Base-by-base conservation (phyloP, 2,329 filamentous ascomycete species). In the Ophiocordyceps camponoti-rufipedis region DNA sequence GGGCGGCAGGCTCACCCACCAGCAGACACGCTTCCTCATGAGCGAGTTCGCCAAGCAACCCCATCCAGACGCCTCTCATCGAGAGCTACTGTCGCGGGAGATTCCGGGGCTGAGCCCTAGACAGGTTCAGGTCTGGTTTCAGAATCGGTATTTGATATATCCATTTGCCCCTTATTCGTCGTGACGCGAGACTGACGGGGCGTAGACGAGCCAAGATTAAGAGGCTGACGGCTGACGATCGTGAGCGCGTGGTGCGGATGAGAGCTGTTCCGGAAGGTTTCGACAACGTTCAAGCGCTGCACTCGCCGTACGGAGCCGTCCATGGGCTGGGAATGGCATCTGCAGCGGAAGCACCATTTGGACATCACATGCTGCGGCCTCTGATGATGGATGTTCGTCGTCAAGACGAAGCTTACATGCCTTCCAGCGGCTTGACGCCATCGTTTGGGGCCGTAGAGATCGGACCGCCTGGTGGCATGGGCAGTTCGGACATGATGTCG, bases 61-160 rank as follows among this genome's bases (percentile, higher is more conserved):
- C 23, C 88, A 95, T 59, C 88, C 88, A 8, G 88, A 96, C 64
- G 88, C 88, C 39, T 84, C 85, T 42, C 87, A 94, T 61, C 74
- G 88, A 50, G 88, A 94, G 59, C 74, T 86, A 42, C 69, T 96
- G 35, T 89, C 88, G 4, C 72, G 82, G 50, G 86, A 95, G 59
- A 95, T 96, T 42, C 88, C 89, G 31, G 89, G 88, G 1, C 66
- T 96, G 43, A 94, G 85, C 55, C 85, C 88, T 35, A 78, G 88
- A 49, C 88, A 96, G 60, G 89, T 96, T 23, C 88, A 96, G 62
- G 88, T 96, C 44, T 96, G 88, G 89, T 96, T 96, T 64, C 88
- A 96, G 63, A 96, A 96, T 64, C 78, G 88, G 88, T 94, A 73
- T 54, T 72, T 57, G 41, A 23, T 5, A 23, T 23, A 23, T 23